Conservation (phyloP, 78 protist species). For the Guillardia theta region DNA sequence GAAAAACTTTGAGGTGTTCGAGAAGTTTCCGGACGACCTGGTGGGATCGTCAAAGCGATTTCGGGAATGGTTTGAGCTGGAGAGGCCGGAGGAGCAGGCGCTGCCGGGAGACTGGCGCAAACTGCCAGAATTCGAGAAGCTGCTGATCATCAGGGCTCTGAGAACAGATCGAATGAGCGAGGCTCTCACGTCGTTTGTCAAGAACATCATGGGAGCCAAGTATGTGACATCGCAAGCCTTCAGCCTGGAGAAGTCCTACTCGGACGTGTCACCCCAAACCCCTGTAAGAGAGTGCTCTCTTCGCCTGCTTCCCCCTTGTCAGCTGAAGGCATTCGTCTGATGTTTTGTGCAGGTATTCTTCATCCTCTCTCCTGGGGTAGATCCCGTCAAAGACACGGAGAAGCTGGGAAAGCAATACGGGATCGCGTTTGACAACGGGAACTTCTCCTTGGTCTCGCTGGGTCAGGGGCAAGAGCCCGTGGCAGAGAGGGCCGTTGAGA, state of each 20-base stretch:
- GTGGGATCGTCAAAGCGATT: constrained; percentile 78
- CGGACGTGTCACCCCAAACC: constrained; percentile 40
- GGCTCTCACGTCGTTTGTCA: constrained; percentile 67
- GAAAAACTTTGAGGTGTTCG: constrained; percentile 65
- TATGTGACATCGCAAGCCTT: constrained; percentile 50
- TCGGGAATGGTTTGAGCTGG: constrained; percentile 72
- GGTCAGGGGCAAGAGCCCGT: constrained; percentile 90
- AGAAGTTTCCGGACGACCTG: constrained; percentile 64
- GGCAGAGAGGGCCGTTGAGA: constrained; percentile 66
- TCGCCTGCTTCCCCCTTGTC: too few species aligned
- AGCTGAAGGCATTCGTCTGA: too few species aligned
- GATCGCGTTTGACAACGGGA: constrained; percentile 44
- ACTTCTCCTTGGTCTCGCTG: constrained; percentile 67
- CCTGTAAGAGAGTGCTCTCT: too few species aligned
- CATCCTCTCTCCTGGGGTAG: constrained; percentile 84
- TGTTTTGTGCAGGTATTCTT: too few species aligned
- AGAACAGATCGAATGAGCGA: constrained; percentile 83
- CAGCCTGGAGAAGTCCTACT: constrained; percentile 45
- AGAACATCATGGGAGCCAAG: constrained; percentile 47
- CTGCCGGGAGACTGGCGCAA: constrained; percentile 85
- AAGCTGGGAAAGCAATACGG: constrained; percentile 64
- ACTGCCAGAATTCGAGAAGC: constrained; percentile 49
- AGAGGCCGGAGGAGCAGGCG: constrained; percentile 75
- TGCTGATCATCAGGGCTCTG: constrained; percentile 75
- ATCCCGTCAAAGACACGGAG: constrained; percentile 79